Evolutionary conservation across 306 rosid genomes (phyloP).

Genomic region (Prunus mume): DNA sequence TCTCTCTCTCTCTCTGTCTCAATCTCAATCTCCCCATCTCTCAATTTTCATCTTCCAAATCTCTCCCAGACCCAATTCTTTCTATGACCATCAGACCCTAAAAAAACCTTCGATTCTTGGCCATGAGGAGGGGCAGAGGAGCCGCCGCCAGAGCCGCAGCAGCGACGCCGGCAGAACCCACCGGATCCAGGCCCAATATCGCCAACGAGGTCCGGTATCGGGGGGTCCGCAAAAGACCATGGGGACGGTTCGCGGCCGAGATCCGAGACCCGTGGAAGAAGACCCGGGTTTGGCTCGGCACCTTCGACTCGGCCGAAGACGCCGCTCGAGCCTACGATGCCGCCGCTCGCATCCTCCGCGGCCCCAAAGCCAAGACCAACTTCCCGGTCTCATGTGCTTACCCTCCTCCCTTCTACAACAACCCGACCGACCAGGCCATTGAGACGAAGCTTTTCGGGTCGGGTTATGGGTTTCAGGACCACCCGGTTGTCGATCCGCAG

Average conservation of each 20-base stretch:
- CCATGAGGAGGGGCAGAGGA: slow-evolving; percentile 49
- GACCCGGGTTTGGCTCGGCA: slow-evolving; percentile 80
- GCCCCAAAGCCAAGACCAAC: slow-evolving; percentile 77
- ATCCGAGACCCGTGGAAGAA: slow-evolving; percentile 89
- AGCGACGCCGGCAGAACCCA: background rate
- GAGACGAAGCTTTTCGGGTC: slow-evolving; percentile 43
- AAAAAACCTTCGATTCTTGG: background rate
- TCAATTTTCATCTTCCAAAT: background rate
- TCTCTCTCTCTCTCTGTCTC: slow-evolving; percentile 6
- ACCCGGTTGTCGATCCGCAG: slow-evolving; percentile 39
- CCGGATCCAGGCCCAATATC: slow-evolving; percentile 37
- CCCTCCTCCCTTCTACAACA: slow-evolving; percentile 30
- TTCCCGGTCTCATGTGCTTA: slow-evolving; percentile 43
- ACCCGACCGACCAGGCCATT: slow-evolving; percentile 37
- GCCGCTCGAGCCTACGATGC: slow-evolving; percentile 81
- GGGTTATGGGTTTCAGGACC: slow-evolving; percentile 36
- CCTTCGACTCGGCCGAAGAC: slow-evolving; percentile 81
- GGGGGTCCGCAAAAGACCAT: slow-evolving; percentile 80
- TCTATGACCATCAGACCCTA: background rate
- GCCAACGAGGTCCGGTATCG: slow-evolving; percentile 58
- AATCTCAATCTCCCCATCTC: slow-evolving; percentile 1
- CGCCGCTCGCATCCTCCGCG: slow-evolving; percentile 72
- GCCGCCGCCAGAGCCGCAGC: slow-evolving; percentile 21
- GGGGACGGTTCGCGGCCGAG: slow-evolving; percentile 93
- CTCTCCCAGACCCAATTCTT: background rate